phyloP scores from a whole-genome alignment of 768 basidiomycete genomes.

The Macrolepiota albuminosa region DNA sequence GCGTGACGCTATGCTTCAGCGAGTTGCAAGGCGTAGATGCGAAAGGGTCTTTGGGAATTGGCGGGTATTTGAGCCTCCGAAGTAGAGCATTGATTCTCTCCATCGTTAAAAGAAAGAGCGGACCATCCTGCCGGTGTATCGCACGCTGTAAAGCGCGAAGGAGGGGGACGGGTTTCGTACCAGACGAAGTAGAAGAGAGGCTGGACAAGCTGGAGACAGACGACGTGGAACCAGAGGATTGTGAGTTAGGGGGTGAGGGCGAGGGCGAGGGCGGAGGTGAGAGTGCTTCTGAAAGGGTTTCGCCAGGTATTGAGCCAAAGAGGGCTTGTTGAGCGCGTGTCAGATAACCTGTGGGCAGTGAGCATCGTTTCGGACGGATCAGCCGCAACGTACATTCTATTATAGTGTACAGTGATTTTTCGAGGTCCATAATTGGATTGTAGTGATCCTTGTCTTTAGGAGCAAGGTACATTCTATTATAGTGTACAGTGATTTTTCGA shows the following conservation, averaged over 20 bases:
- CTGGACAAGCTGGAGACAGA: constrained; percentile 27
- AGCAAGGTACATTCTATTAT: constrained; percentile 70
- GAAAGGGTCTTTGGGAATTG: constrained; percentile 47
- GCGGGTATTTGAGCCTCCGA: constrained; percentile 61
- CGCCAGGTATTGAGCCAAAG: constrained; percentile 63
- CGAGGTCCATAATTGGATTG: constrained; percentile 78
- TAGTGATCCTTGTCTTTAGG: constrained; percentile 87
- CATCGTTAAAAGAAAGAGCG: constrained; percentile 63
- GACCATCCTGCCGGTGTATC: constrained; percentile 65
- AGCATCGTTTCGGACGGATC: constrained; percentile 7
- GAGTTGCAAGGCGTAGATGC: constrained; percentile 39
- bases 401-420: constrained; percentile 66
- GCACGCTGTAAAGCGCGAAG: constrained; percentile 68
- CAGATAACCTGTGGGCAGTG: constrained; percentile 50
- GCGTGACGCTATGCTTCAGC: constrained; percentile 40
- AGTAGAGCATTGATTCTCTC: constrained; percentile 58
- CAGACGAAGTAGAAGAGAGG: constrained; percentile 25
- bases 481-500: constrained; percentile 65
- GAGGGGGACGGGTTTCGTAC: constrained; percentile 23
- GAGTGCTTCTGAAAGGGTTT: constrained; percentile 35
- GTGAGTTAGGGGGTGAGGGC: constrained; percentile 34
- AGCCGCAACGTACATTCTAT: constrained; percentile 49
- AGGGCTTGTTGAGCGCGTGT: constrained; percentile 57
- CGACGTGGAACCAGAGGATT: constrained; percentile 24
- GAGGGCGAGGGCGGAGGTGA: constrained; percentile 32